Conservation (phyloP, 2,329 filamentous ascomycete species). For the Aspergillus calidoustus region DNA sequence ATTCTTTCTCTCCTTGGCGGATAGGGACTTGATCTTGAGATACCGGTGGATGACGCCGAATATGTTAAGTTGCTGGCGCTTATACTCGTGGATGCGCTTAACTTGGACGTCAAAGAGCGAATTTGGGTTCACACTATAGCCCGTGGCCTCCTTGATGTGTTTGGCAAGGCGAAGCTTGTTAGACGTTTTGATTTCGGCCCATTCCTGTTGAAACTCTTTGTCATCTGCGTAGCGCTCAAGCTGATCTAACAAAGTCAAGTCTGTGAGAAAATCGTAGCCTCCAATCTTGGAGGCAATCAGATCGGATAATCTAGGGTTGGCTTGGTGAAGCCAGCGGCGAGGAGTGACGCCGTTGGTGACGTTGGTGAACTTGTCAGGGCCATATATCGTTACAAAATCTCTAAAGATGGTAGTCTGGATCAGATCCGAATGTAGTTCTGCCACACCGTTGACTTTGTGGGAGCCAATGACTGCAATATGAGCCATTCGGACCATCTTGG, state of each 20-base stretch:
- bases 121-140: slow-evolving; percentile 81
- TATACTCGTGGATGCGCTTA: slow-evolving; percentile 99
- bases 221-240: slow-evolving; percentile 84
- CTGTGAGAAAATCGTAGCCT: slow-evolving; percentile 82
- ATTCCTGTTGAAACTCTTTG: slow-evolving; percentile 88
- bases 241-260: slow-evolving; percentile 83
- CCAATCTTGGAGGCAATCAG: slow-evolving; percentile 90
- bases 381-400: slow-evolving; percentile 94
- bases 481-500: slow-evolving; percentile 98
- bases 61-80: slow-evolving; percentile 98
- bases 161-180: slow-evolving; percentile 94
- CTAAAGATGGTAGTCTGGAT: slow-evolving; percentile 99
- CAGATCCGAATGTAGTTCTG: slow-evolving; percentile 94
- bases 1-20: slow-evolving; percentile 82
- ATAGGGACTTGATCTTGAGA: slow-evolving; percentile 83
- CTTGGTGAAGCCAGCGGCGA: slow-evolving; percentile 94
- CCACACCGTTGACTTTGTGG: slow-evolving; percentile 98
- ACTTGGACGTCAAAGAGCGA: slow-evolving; percentile 96
- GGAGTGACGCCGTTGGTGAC: slow-evolving; percentile 98
- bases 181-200: slow-evolving; percentile 93
- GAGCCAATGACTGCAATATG: slow-evolving; percentile 93
- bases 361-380: slow-evolving; percentile 96
- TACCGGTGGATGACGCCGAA: slow-evolving; percentile 97
- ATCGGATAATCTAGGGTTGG: slow-evolving; percentile 89
- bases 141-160: slow-evolving; percentile 82